Base-by-base conservation (phyloP, 192 early-diverging fungal genomes). In the Tieghemiomyces parasiticus region DNA sequence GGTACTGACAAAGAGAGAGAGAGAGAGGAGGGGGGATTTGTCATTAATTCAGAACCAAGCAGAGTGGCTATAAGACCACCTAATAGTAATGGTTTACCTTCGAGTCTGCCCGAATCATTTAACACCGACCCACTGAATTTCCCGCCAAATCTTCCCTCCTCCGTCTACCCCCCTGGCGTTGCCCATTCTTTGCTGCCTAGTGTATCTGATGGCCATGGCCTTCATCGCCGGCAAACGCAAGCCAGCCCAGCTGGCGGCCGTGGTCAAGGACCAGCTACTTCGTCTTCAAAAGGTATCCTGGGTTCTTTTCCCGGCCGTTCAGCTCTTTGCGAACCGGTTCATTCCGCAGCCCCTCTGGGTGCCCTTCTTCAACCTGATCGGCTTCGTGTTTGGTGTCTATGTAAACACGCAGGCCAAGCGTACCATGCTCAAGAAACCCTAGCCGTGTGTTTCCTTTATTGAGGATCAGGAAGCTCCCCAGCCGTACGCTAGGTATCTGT, bases 311-410 rank as follows among this genome's bases (percentile, higher is more conserved):
- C 92, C 92, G 20, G 45, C 82, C 13, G 74, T 86, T 2, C 85
- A 91, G 78, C 74, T 77, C 26, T 72, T 88, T 67, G 89, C 92
- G 8, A 81, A 84, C 75, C 81, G 78, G 66, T 83, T 82, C 60
- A 67, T 95, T 48, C 79, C 76, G n/a, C 88, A 82, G 13, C 71
- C 78, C 42, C 70, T 84, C 46, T 95, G 90, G 90, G 78, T 89
- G 29, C 92, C 92, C 26, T 95, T 92, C 79, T 95, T 92, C 74
- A 91, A 92, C 74, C 46, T 84, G 26, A 73, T 95, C 47, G 80
- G 80, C 24, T 93, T 93, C 62, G 67, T 67, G 52, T 87, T 87
- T 66, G 85, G 85, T 61, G 81, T 80, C 16, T 87, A 85, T 46
- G 74, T 85, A 54, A 89, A 89, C 74, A 86, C 81, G 48, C 68